Evolutionary conservation across 164 flowering plant genomes (phyloP), one percentile per base, ranked within the genome.

Genomic region (Brasenia schreberi): DNA sequence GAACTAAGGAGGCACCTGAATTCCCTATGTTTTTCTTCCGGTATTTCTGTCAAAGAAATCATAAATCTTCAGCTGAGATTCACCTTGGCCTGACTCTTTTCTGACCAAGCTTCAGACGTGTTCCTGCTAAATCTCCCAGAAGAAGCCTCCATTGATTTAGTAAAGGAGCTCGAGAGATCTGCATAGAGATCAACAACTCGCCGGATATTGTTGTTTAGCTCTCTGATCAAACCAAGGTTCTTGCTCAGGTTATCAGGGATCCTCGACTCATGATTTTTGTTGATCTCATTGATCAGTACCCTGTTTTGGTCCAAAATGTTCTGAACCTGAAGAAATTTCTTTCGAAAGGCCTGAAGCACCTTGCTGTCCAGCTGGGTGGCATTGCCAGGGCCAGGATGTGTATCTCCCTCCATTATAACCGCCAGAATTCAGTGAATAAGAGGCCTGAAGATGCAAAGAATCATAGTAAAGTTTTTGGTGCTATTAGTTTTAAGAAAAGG

Each of bases 261-360:
- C 67, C 78, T 90, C 0, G 92, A 88, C 67, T 88, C 92, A 52
- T 90, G 97, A 67, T 90, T 90, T 71, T 88, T 92, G 71, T 87
- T 90, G 45, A 90, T 90, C 78, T 90, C 95, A 64, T 82, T 80
- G 79, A 90, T 90, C 53, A 90, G 75, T 76, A 90, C 63, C 74
- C 92, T 82, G 78, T 90, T 87, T 71, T 87, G 87, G 70, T 84
- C 87, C 19, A 87, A 74, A 66, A 87, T 79, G 75, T 82, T 75
- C 49, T 89, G 87, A 6, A 87, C 90, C 67, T 84, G 89, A 68
- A 74, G 80, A 76, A 87, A 87, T 66, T 73, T 87, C 78, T 84
- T 87, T 72, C 85, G 89, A 66, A 85, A 83, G 67, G 82, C 78
- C 63, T 85, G 87, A 61, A 88, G 67, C 16, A 85, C 78, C 72